Evolutionary conservation across 176 grass and related monocot species (phyloP).

Genomic region (Rhynchospora breviuscula): DNA sequence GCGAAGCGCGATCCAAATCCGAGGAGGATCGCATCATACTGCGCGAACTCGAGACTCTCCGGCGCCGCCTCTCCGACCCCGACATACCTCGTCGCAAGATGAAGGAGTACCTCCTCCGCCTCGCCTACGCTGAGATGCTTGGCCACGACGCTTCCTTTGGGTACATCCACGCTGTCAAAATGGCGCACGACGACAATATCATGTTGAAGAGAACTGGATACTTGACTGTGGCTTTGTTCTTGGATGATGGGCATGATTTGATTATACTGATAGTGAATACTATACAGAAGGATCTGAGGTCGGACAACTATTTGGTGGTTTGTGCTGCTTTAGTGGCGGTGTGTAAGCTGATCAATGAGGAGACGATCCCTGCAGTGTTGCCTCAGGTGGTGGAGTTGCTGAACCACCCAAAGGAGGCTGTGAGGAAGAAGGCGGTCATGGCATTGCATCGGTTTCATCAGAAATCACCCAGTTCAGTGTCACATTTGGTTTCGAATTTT

Average conservation of each 20-base stretch:
- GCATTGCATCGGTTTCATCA: conserved; percentile 93
- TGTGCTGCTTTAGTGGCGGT: conserved; percentile 74
- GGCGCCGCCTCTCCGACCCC: conserved; percentile 82
- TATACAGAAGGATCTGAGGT: conserved; percentile 98
- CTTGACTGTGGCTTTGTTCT: conserved; percentile 94
- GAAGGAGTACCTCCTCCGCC: conserved; percentile 94
- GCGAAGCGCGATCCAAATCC: conserved; percentile 95
- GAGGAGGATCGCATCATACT: conserved; percentile 98
- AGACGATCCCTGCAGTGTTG: conserved; percentile 90
- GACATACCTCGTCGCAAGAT: conserved; percentile 89
- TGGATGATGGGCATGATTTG: conserved; percentile 91
- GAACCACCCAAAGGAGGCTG: conserved; percentile 75
- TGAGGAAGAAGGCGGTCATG: conserved; percentile 98
- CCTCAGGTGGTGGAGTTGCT: conserved; percentile 94
- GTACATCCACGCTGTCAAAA: conserved; percentile 99
- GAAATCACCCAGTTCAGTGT: conserved; percentile 68
- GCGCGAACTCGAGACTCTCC: conserved; percentile 87
- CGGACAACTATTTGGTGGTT: conserved; percentile 89
- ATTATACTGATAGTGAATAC: conserved; percentile 99
- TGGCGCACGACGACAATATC: conserved; percentile 96
- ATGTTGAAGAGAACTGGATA: conserved; percentile 91
- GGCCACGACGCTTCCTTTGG: conserved; percentile 98
- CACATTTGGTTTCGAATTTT: conserved; percentile 95
- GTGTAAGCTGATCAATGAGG: conserved; percentile 87
- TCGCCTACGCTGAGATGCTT: conserved; percentile 99